Percentiles rank a stretch among this genome's conserved stretches.
Conservation (phyloP, 2,329 filamentous ascomycete genomes). For the Microdochium bolleyi region DNA sequence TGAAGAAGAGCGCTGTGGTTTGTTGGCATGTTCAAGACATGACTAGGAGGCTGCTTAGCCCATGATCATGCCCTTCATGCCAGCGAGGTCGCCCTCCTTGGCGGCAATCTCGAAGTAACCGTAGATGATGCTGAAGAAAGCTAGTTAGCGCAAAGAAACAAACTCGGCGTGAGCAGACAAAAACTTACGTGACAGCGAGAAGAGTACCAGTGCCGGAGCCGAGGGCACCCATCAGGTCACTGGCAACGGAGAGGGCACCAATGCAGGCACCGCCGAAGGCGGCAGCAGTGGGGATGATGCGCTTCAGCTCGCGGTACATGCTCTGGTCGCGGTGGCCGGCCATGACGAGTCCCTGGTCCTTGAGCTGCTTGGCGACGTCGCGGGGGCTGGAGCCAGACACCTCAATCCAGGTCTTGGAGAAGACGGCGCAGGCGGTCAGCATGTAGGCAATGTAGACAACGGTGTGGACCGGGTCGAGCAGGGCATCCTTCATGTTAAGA, state of each 20-base stretch:
- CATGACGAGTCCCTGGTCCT: slow-evolving; percentile 99
- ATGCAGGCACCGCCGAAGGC: slow-evolving; percentile 99
- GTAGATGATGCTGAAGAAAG: slow-evolving; percentile 78
- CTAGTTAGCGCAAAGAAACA: slow-evolving; percentile 20
- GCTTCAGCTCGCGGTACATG: slow-evolving; percentile 99
- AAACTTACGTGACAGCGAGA: slow-evolving; percentile 90
- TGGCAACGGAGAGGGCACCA: slow-evolving; percentile 90
- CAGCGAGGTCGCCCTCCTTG: slow-evolving; percentile 91
- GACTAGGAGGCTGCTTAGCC: slow-evolving; percentile 33
- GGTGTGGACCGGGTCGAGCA: slow-evolving; percentile 95
- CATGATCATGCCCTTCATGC: slow-evolving; percentile 69
- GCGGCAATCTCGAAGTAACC: slow-evolving; percentile 99
- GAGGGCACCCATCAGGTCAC: slow-evolving; percentile 90
- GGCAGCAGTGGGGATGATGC: slow-evolving; percentile 95
- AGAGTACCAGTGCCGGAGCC: slow-evolving; percentile 97
- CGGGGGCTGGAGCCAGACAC: slow-evolving; percentile 95
- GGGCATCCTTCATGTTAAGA: slow-evolving; percentile 92
- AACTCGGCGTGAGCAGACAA: neutral
- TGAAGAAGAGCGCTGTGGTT: neutral
- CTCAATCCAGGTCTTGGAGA: slow-evolving; percentile 99
- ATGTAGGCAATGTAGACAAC: slow-evolving; percentile 95
- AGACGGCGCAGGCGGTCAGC: slow-evolving; percentile 93
- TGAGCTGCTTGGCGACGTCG: slow-evolving; percentile 98
- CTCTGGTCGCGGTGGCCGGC: slow-evolving; percentile 98
- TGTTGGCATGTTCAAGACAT: neutral